These are phyloP conservation scores for Haplosporangium gracile DNA, from an alignment of 192 early-diverging fungal genomes.

Conservation along the genomic window DNA sequence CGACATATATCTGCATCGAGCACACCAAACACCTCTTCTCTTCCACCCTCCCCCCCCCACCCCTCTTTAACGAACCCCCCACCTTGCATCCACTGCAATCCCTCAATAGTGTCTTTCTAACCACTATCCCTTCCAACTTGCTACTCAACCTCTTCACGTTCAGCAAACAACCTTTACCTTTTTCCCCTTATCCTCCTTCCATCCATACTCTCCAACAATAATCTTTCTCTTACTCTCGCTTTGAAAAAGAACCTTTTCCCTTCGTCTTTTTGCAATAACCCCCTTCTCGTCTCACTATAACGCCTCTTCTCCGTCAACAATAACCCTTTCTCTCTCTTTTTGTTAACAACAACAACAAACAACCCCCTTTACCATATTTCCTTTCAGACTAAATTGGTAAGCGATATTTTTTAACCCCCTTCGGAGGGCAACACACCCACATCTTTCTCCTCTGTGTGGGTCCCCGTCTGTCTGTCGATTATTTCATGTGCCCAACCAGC, in stretches of 20 bases:
- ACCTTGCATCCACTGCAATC: constrained; percentile 39
- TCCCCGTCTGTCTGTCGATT: background rate
- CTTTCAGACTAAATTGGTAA: constrained; percentile 7
- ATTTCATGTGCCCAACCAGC: background rate
- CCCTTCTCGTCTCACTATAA: background rate
- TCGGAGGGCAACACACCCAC: background rate
- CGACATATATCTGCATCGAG: constrained; percentile 16
- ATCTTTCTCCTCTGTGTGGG: background rate
- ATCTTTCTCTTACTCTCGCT: background rate
- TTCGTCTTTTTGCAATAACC: background rate
- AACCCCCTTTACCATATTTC: background rate
- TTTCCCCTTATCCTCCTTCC: background rate
- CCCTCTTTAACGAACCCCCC: constrained; percentile 32
- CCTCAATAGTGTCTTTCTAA: constrained; percentile 3
- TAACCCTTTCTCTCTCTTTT: background rate
- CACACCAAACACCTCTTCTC: background rate
- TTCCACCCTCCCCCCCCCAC: background rate
- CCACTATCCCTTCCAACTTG: constrained; percentile 18
- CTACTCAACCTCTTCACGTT: background rate
- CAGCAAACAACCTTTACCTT: background rate
- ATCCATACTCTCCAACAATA: too few species aligned
- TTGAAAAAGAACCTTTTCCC: background rate
- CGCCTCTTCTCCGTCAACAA: constrained; percentile 1
- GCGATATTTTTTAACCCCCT: background rate
- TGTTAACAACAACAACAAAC: too few species aligned